Conservation (phyloP, 441 rosid genomes). For the Caryocar brasiliense region DNA sequence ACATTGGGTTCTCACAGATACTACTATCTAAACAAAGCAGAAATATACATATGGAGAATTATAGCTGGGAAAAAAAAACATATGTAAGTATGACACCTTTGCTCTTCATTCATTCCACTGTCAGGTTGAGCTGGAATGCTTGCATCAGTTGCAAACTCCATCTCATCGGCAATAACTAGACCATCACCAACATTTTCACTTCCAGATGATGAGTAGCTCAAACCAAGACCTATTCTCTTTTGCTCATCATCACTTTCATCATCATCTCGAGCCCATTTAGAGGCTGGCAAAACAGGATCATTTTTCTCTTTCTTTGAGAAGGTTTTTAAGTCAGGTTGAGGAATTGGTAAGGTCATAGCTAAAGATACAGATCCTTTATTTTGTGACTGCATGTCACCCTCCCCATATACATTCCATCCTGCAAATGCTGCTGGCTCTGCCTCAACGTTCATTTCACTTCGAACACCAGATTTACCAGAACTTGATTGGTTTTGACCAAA, state of each 20-base stretch:
- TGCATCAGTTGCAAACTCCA: slow-evolving; percentile 43
- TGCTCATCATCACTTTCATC: slow-evolving; percentile 84
- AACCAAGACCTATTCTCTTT: slow-evolving; percentile 53
- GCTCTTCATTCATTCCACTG: slow-evolving; percentile 73
- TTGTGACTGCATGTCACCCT: slow-evolving; percentile 36
- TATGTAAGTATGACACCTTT: slow-evolving; percentile 33
- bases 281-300: slow-evolving; percentile 75
- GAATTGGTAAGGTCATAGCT: slow-evolving; percentile 39
- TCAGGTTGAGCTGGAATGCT: slow-evolving; percentile 45
- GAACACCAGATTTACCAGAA: slow-evolving; percentile 40
- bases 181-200: slow-evolving; percentile 75
- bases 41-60: no score
- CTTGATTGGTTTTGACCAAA: slow-evolving; percentile 37
- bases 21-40: no score
- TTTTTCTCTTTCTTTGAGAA: slow-evolving; percentile 60
- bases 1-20: no score
- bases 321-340: slow-evolving; percentile 59
- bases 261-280: slow-evolving; percentile 96
- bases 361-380: slow-evolving; percentile 33
- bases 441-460: slow-evolving; percentile 44
- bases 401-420: slow-evolving; percentile 39
- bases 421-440: slow-evolving; percentile 34
- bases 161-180: slow-evolving; percentile 47
- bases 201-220: slow-evolving; percentile 87
- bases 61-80: no score